Percentiles rank a stretch among this genome's conserved stretches.
Conservation (phyloP, 306 rosid species). For the Comarum palustre region DNA sequence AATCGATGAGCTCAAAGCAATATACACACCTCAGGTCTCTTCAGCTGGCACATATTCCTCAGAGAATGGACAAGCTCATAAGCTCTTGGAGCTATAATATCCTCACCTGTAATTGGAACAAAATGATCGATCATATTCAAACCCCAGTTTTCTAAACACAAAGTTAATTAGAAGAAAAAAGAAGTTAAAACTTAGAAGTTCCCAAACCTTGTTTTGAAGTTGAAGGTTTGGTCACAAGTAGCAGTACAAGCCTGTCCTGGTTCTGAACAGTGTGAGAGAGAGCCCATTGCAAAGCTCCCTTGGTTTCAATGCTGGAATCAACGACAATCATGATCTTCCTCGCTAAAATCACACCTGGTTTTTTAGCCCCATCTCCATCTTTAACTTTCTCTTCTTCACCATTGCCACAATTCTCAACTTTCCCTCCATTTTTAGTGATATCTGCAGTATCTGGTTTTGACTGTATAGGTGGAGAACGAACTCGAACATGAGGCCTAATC, state of each 20-base stretch:
- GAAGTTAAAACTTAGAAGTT: not conserved
- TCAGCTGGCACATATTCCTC: slow-evolving; percentile 54
- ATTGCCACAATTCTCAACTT: slow-evolving; percentile 20
- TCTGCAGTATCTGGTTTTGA: slow-evolving; percentile 32
- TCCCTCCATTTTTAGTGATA: slow-evolving; percentile 27
- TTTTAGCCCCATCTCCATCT: slow-evolving; percentile 38
- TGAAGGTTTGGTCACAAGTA: slow-evolving; percentile 63
- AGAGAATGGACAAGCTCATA: slow-evolving; percentile 62
- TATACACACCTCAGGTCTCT: slow-evolving; percentile 74
- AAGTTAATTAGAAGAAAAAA: not conserved
- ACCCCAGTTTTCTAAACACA: not conserved
- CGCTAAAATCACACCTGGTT: slow-evolving; percentile 39
- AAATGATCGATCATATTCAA: not conserved
- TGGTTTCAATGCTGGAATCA: slow-evolving; percentile 87
- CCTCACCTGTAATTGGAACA: slow-evolving; percentile 45
- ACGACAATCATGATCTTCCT: slow-evolving; percentile 87
- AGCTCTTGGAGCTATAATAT: slow-evolving; percentile 52
- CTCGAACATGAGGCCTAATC: slow-evolving; percentile 80
- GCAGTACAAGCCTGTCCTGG: slow-evolving; percentile 70
- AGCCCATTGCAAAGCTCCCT: slow-evolving; percentile 86
- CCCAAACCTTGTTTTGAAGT: slow-evolving; percentile 59
- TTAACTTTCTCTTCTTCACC: slow-evolving; percentile 27
- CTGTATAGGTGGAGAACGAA: slow-evolving; percentile 65
- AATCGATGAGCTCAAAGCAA: not conserved
- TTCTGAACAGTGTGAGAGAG: slow-evolving; percentile 77